Percentiles rank a stretch among this genome's conserved stretches.
Conservation (phyloP, 1,139 yeast species). For the Candida sojae region DNA sequence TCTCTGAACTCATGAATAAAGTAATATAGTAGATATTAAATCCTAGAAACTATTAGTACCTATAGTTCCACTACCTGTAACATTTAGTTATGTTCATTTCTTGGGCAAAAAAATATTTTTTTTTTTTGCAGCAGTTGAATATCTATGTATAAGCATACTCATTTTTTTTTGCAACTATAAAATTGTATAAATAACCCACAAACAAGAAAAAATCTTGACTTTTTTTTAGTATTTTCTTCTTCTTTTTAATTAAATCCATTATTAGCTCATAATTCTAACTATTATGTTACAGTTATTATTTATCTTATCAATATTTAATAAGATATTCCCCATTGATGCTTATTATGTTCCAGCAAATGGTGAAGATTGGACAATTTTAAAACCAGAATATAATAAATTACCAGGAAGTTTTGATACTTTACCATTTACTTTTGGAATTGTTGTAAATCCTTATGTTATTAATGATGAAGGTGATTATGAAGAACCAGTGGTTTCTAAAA, state of each 20-base stretch:
- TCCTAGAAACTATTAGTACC: too few species aligned
- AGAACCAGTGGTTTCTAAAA: slow-evolving; percentile 14
- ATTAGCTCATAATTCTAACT: background rate
- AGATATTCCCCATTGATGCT: slow-evolving; percentile 3
- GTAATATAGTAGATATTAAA: too few species aligned
- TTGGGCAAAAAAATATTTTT: background rate
- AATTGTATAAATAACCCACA: background rate
- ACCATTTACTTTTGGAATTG: slow-evolving; percentile 37
- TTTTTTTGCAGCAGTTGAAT: background rate
- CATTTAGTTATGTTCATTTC: background rate
- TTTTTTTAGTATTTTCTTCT: background rate
- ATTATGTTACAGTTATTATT: slow-evolving; percentile 6
- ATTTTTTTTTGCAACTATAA: slow-evolving; percentile 1
- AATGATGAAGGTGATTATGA: slow-evolving; percentile 20
- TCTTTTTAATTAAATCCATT: background rate
- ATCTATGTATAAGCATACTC: background rate
- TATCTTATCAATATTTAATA: slow-evolving; percentile 2
- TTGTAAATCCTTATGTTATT: slow-evolving; percentile 27
- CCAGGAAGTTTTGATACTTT: slow-evolving; percentile 25
- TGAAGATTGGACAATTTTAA: slow-evolving; percentile 36
- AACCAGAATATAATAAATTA: slow-evolving; percentile 21
- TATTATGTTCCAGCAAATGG: slow-evolving; percentile 34
- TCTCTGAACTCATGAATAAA: too few species aligned
- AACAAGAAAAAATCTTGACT: background rate
- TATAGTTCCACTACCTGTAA: background rate